Evolutionary conservation across 441 rosid species (phyloP).

Genomic region (Dalechampia spathulata): DNA sequence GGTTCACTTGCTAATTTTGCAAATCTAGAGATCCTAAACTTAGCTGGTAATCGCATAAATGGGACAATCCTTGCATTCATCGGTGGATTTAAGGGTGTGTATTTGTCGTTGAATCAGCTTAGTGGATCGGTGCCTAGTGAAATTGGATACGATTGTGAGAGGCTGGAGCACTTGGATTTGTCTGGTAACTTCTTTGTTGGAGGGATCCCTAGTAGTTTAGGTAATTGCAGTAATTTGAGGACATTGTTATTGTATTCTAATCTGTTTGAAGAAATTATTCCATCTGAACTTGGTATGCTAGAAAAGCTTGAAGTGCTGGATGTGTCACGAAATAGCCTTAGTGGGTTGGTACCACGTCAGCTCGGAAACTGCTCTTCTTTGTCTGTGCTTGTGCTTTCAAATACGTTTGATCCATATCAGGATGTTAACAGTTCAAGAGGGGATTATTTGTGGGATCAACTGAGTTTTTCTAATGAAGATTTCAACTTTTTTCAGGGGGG

Average conservation of each 20-base stretch:
- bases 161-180: conserved; percentile 56
- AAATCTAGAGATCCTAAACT: conserved; percentile 36
- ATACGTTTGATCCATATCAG: conserved; percentile 27
- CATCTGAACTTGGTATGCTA: conserved; percentile 41
- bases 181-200: conserved; percentile 47
- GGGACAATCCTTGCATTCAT: conserved; percentile 46
- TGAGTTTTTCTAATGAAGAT: conserved; percentile 28
- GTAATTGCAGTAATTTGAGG: conserved; percentile 38
- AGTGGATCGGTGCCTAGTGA: conserved; percentile 36
- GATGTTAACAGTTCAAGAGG: conserved; percentile 19
- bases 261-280: conserved; percentile 47
- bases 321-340: conserved; percentile 51
- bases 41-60: conserved; percentile 43
- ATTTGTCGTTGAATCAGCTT: conserved; percentile 39
- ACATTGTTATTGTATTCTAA: conserved; percentile 46
- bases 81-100: conserved; percentile 36
- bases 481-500: conserved; percentile 48
- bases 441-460: conserved; percentile 16
- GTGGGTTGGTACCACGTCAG: conserved; percentile 42
- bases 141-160: conserved; percentile 36
- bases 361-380: conserved; percentile 47
- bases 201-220: conserved; percentile 42
- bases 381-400: conserved; percentile 52
- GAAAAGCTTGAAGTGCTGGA: conserved; percentile 56
- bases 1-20: conserved; percentile 17